Evolutionary conservation across 768 basidiomycete genomes (phyloP), one percentile per base, ranked within the genome.

Genomic region (Tylopilus sp.): DNA sequence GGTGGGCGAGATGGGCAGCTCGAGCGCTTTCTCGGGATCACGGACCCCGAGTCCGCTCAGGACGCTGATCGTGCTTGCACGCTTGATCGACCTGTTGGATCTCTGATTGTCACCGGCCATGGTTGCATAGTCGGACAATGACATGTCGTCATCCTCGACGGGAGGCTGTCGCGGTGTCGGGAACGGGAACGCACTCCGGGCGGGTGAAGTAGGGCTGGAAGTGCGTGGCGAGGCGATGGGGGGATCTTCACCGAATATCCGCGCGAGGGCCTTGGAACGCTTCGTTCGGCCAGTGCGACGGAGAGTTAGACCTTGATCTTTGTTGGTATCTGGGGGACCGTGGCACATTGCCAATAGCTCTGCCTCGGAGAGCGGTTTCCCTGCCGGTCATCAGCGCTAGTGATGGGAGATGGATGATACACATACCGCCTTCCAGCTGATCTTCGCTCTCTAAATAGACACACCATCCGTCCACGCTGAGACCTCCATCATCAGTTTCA

Each of bases 41-140:
- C 78, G 82, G 1, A 94, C 93, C 24, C 96, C 95, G 10, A 99
- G 81, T 1, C 92, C 93, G 48, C 90, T 94, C 66, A 99, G 85
- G 56, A 99, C 83, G 69, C 93, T 96, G 66, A 98, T 84, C 1
- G 92, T 90, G 63, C 93, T 96, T 1, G 97, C 97, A 21, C 97
- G 88, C 61, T 97, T 95, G 46, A 71, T 64, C 5, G 67, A 53
- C 43, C 56, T 68, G 47, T 54, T 57, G 25, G 56, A 52, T 40
- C 53, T 51, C 50, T 67, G 63, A 59, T 67, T 29, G 60, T 75
- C 49, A 55, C 52, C 48, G 16, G 67, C 62, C 28, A 63, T 60
- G 26, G 60, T 69, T 29, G 53, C 50, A 34, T 69, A 61, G 12
- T 72, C 72, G n/a, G 74, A 71, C 7, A 66, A 61, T 29, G 58